Base-by-base conservation (phyloP, 1,139 yeast genomes). In the Saccharomyces hybrid region DNA sequence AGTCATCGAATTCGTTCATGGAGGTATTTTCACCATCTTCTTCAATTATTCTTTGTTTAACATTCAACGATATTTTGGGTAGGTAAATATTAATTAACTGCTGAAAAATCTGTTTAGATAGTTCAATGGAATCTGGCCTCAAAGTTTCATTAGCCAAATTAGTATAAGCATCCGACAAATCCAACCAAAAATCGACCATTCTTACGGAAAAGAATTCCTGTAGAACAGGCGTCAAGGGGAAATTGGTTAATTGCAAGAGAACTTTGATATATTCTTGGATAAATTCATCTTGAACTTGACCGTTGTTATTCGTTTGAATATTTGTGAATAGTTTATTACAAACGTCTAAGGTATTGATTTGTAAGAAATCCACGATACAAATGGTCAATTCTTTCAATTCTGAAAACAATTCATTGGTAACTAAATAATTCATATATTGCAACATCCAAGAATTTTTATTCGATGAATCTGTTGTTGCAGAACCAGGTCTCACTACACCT, bases 151-250 rank as follows among this genome's bases (percentile, higher is more conserved):
- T 56, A 4, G 67, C 59, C 51, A 69, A 54, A 53, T 72, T 64
- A 11, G 67, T 59, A 28, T 67, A 80, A 1, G 80, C 77, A 58
- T 87, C 95, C 7, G 85, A 82, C 53, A 86, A 75, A 55, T 83
- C 85, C 53, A 81, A 80, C 98, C 98, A 93, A 65, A 90, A 88
- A 53, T 83, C 83, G 5, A 88, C 74, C 61, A 88, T 75, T 54
- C 83, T 84, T 49, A 78, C 81, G 14, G 95, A 85, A 11, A 87
- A 73, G n/a, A 72, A 72, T 66, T 91, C 97, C 27, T 88, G 91
- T 0, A 75, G 70, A 0, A 85, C 76, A 0, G 96, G 87, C 5
- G 71, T 63, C 0, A 86, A 83, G 0, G 85, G 84, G 51, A 79
- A 77, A 53, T 78, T 76, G 0, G 95, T 81, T 52, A 90, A 69